Conservation (phyloP, 495 filamentous ascomycete species). For the Penicillium flavigenum region DNA sequence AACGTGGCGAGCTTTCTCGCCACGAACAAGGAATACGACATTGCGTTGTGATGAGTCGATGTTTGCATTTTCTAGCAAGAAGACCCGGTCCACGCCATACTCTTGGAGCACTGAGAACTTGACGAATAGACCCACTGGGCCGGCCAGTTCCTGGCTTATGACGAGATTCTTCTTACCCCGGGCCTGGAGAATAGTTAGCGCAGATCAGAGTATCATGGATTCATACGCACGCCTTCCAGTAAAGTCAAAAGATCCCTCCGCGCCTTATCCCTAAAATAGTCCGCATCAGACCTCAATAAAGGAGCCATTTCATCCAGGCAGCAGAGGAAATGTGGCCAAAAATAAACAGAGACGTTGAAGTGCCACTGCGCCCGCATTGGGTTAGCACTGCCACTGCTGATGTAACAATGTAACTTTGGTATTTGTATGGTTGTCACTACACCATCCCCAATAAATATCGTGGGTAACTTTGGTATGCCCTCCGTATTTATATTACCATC, state of each 20-base stretch:
- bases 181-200: constrained; percentile 59
- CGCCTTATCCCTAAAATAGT: constrained; percentile 77
- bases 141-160: constrained; percentile 85
- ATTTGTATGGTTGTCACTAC: constrained; percentile 2
- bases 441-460: background rate
- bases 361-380: constrained; percentile 15
- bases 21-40: constrained; percentile 87
- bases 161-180: constrained; percentile 98
- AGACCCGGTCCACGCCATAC: constrained; percentile 95
- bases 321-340: constrained; percentile 22
- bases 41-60: constrained; percentile 91
- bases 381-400: constrained; percentile 18
- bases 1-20: constrained; percentile 80
- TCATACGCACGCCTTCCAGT: constrained; percentile 84
- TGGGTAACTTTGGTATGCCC: background rate
- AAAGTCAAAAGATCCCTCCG: constrained; percentile 82
- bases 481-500: constrained; percentile 6
- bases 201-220: constrained; percentile 20
- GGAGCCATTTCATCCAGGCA: constrained; percentile 56
- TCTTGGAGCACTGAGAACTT: constrained; percentile 90
- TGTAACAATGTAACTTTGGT: constrained; percentile 9
- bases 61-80: constrained; percentile 92
- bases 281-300: constrained; percentile 66
- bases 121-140: constrained; percentile 84
- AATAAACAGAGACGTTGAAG: constrained; percentile 19